Evolutionary conservation across 139 green algal genomes (phyloP).

Genomic region (Gonium pectorale): DNA sequence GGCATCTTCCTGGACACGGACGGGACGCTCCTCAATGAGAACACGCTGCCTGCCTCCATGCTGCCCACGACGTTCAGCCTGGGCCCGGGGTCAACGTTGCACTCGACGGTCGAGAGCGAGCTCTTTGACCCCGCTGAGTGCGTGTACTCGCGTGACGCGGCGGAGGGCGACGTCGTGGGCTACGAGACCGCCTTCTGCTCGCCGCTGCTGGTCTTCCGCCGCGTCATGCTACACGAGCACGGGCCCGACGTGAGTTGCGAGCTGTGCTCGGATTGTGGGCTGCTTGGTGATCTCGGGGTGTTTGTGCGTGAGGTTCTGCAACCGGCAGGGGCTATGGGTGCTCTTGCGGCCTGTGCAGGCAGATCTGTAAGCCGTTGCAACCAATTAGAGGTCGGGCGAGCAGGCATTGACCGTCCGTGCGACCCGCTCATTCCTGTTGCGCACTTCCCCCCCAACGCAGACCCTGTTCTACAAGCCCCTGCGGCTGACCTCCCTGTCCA

Average conservation of each 20-base stretch:
- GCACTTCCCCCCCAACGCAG: no score
- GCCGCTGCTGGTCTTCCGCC: conserved; percentile 43
- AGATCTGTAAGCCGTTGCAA: no score
- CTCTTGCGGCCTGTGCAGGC: no score
- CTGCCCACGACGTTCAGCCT: neutral
- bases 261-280: no score
- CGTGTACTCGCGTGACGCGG: conserved; percentile 16
- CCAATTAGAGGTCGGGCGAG: no score
- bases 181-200: conserved; percentile 48
- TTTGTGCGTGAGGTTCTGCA: no score
- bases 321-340: no score
- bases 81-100: conserved; percentile 18
- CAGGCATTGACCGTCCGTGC: no score
- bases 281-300: no score
- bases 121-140: conserved; percentile 44
- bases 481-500: neutral
- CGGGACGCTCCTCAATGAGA: conserved; percentile 57
- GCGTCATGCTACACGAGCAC: conserved; percentile 61
- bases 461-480: conserved; percentile 30
- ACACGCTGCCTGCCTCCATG: conserved; percentile 15
- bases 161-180: conserved; percentile 2
- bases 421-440: no score
- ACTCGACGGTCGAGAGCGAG: conserved; percentile 12
- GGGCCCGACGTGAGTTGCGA: conserved; percentile 7
- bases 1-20: conserved; percentile 63